Evolutionary conservation across 768 basidiomycete genomes (phyloP), one percentile per base, ranked within the genome.

Genomic region (Mycena galopus): DNA sequence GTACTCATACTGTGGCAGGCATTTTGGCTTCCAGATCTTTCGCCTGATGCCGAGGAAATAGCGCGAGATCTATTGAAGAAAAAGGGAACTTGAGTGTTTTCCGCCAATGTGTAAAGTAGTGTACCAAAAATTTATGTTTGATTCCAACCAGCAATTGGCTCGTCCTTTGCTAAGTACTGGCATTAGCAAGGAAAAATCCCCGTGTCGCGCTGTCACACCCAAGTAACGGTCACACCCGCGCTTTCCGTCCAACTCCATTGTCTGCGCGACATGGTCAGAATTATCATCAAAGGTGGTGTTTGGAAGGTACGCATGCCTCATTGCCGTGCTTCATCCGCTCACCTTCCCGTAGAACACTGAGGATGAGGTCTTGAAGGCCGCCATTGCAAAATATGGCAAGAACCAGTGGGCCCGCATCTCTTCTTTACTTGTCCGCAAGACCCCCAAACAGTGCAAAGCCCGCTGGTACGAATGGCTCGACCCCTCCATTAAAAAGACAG

Each of bases 381-480:
- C 98, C 77, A 99, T 99, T 78, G 94, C 95, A 74, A 96, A 97
- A 88, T 97, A 97, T 77, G 96, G 96, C 78, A 96, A 97, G 85
- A 97, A 97, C 79, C 96, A 97, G 87, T 97, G 96, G 97, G 97
- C 97, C 30, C 96, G 97, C 77, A 99, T 99, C 80, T 98, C 96
- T 14, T 99, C 97, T 35, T 87, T 99, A 33, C 90, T 99, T 62
- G 98, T 99, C 39, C 92, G 98, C 75, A 99, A 99, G 84, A 99
- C 98, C 2, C 97, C 98, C 14, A 99, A 99, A 81, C 98, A 99
- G 85, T 99, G 98, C 87, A 99, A 99, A 83, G 96, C 96, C 1
- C 94, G 96, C 47, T 99, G 97, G 97, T 98, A 97, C 79, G 97
- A 98, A 84, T 99, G 98, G 98, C 86, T 99, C 59, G 98, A 99